Base-by-base conservation (phyloP, 164 flowering plant species). In the Aristolochia contorta region DNA sequence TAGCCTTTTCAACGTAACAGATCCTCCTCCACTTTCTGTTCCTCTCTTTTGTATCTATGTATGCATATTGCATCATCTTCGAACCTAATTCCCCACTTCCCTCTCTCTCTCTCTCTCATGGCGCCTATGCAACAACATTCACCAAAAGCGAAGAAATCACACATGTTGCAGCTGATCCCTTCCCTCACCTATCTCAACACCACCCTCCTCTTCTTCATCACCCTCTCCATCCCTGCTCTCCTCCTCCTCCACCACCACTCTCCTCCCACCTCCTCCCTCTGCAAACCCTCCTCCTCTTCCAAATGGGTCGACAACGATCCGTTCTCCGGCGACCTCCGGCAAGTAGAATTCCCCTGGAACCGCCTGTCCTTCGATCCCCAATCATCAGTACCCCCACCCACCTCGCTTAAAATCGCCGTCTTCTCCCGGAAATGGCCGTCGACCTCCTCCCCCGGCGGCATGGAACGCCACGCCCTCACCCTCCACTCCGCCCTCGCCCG, bases 391-490 rank as follows among this genome's bases (percentile, higher is more conserved):
- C 73, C 77, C 2, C 79, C 81, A 0, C 77, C 72, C 0, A 6
- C 32, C 2, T 4, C 63, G 14, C 87, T 91, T 27, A 85, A 77
- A 27, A 78, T 91, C 0, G 98, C 98, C 0, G 96, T 89, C 13
- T 91, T 91, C 73, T 81, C 98, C 0, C 62, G 98, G 21, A 89
- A 89, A 71, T 91, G 98, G 98, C 98, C 95, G 0, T 43, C 71
- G 3, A 74, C 79, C 0, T 47, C 87, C 10, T 47, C 71, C 58
- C 96, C 98, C 0, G 96, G 98, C 0, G 96, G 96, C 65, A 91
- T 91, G 98, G 98, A 91, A 64, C 90, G 98, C 22, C 98, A 91
- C 47, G 98, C 98, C 0, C 65, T 75, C 55, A 86, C 93, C 0
- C 65, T 87, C 4, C 81, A 91, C 64, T 77, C 72, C 0, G 86